phyloP scores from a whole-genome alignment of 1,139 yeast species.

The Saccharomyces hybrid region DNA sequence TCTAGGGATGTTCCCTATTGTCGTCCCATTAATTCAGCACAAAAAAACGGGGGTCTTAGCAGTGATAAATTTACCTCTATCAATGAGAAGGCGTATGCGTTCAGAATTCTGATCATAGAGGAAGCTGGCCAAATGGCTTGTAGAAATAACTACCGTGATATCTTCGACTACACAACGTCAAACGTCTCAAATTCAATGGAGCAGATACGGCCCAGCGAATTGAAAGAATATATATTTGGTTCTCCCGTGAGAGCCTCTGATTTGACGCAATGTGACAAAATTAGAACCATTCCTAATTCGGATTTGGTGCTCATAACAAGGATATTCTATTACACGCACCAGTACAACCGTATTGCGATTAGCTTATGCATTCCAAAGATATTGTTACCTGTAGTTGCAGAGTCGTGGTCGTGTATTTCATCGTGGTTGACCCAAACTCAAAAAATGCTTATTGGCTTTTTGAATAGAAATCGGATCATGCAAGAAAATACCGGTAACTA shows the following conservation, averaged over 20 bases:
- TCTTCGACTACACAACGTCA: slow-evolving; percentile 30
- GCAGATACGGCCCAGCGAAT: slow-evolving; percentile 26
- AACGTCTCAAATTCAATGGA: slow-evolving; percentile 17
- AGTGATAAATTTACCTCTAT: not conserved
- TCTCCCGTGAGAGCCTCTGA: slow-evolving; percentile 28
- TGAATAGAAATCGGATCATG: slow-evolving; percentile 5
- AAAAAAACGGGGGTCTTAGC: not conserved
- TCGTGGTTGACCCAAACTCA: slow-evolving; percentile 26
- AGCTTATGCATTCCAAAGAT: slow-evolving; percentile 28
- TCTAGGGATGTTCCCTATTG: slow-evolving; percentile 15
- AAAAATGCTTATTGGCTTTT: slow-evolving; percentile 10
- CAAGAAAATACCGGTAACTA: slow-evolving; percentile 1
- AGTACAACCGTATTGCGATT: slow-evolving; percentile 20
- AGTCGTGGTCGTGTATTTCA: slow-evolving; percentile 24
- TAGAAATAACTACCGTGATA: slow-evolving; percentile 30
- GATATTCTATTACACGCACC: slow-evolving; percentile 14
- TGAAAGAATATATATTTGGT: slow-evolving; percentile 32
- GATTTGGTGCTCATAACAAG: slow-evolving; percentile 26
- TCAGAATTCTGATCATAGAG: slow-evolving; percentile 23
- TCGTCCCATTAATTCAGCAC: not conserved
- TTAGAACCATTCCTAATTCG: slow-evolving; percentile 28
- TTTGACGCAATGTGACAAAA: slow-evolving; percentile 20
- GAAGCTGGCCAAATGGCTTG: slow-evolving; percentile 34
- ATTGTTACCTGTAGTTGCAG: slow-evolving; percentile 23
- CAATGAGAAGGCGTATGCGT: not conserved